Conservation (phyloP, 1,284 basidiomycete genomes). For the Rhizoctonia solani region DNA sequence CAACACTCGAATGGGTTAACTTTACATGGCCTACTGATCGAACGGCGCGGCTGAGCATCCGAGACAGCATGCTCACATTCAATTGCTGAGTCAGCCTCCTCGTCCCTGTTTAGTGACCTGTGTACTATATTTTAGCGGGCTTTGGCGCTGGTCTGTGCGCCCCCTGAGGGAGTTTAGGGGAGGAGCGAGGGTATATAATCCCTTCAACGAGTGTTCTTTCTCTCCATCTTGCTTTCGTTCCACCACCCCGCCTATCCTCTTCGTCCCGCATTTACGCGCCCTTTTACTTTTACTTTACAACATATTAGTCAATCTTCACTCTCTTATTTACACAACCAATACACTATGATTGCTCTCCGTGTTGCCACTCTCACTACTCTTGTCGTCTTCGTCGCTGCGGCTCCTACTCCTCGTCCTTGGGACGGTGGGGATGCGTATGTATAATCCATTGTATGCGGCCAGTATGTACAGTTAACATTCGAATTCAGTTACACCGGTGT, state of each 20-base stretch:
- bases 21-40: slow-evolving; percentile 86
- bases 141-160: slow-evolving; percentile 26
- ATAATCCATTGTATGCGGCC: slow-evolving; percentile 35
- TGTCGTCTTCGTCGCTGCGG: slow-evolving; percentile 37
- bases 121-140: background rate
- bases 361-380: slow-evolving; percentile 27
- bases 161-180: background rate
- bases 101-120: slow-evolving; percentile 17
- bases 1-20: slow-evolving; percentile 70
- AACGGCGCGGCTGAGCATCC: slow-evolving; percentile 78
- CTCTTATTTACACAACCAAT: slow-evolving; percentile 27
- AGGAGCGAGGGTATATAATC: slow-evolving; percentile 18
- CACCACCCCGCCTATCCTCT: slow-evolving; percentile 27
- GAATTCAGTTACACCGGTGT: slow-evolving; percentile 39
- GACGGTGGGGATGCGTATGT: slow-evolving; percentile 42
- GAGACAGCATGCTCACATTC: slow-evolving; percentile 80
- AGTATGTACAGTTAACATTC: slow-evolving; percentile 1
- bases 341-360: slow-evolving; percentile 32
- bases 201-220: background rate
- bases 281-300: background rate
- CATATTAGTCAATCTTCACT: slow-evolving; percentile 4
- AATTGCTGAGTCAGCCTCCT: slow-evolving; percentile 55
- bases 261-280: background rate
- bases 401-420: slow-evolving; percentile 38
- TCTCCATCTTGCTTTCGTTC: slow-evolving; percentile 30